These are phyloP conservation scores for Hyaloscypha hepaticicola DNA, from an alignment of 495 filamentous ascomycete species.

Conservation along the genomic window DNA sequence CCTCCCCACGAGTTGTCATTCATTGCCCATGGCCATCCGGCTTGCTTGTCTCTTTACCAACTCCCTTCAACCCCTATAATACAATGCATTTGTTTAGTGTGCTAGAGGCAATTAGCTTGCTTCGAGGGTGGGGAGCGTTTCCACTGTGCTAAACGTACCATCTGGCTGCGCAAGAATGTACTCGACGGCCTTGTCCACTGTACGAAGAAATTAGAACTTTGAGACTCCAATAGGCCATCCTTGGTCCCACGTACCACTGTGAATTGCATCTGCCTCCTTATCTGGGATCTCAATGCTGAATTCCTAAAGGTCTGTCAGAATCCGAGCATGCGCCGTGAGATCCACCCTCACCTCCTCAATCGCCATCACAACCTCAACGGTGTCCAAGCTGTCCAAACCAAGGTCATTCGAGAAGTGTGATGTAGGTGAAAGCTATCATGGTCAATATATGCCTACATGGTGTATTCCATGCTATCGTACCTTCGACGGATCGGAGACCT, in stretches of 20 bases:
- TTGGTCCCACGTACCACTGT: slow-evolving; percentile 74
- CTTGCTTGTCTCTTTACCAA: slow-evolving; percentile 4
- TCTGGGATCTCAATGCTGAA: slow-evolving; percentile 99
- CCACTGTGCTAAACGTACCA: slow-evolving; percentile 38
- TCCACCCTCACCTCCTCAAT: slow-evolving; percentile 85
- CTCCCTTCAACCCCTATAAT: slow-evolving; percentile 29
- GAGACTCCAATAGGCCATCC: background rate
- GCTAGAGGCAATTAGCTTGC: slow-evolving; percentile 30
- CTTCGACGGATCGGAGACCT: slow-evolving; percentile 76
- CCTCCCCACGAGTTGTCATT: slow-evolving; percentile 19
- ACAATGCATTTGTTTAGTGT: slow-evolving; percentile 34
- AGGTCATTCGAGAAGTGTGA: slow-evolving; percentile 96
- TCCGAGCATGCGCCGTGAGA: background rate
- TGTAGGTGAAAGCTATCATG: slow-evolving; percentile 65
- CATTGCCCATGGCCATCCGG: slow-evolving; percentile 21
- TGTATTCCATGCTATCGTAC: slow-evolving; percentile 46
- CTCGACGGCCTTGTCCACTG: slow-evolving; percentile 92
- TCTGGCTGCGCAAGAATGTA: slow-evolving; percentile 96
- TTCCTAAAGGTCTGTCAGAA: slow-evolving; percentile 59
- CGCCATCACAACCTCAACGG: slow-evolving; percentile 99
- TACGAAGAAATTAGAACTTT: slow-evolving; percentile 31
- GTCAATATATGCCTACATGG: slow-evolving; percentile 26
- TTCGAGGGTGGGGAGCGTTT: background rate
- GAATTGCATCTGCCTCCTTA: slow-evolving; percentile 95
- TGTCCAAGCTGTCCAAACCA: slow-evolving; percentile 93